These are phyloP conservation scores for Ceraceosorus guamensis DNA, from an alignment of 1,284 basidiomycete species.

Conservation along the genomic window DNA sequence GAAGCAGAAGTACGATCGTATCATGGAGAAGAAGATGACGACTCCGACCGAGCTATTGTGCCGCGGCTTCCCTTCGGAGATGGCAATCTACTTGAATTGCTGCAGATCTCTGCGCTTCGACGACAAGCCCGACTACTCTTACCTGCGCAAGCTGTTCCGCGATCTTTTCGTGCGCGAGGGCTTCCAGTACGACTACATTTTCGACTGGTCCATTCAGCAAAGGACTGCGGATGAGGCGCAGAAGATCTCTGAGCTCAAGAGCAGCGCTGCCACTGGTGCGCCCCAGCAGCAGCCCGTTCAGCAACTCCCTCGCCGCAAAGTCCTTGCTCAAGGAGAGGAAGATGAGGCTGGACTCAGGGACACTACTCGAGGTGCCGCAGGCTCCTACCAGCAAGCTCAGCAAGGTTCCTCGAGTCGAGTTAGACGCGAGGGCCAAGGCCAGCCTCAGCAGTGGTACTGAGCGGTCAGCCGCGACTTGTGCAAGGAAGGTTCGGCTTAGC, in stretches of 20 bases:
- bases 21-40: slow-evolving; percentile 51
- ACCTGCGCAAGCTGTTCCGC: slow-evolving; percentile 49
- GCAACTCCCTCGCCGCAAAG: slow-evolving; percentile 46
- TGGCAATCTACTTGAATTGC: slow-evolving; percentile 50
- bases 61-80: slow-evolving; percentile 49
- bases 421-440: slow-evolving; percentile 1
- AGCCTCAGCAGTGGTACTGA: background rate
- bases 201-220: slow-evolving; percentile 49
- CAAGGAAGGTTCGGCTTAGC: no score
- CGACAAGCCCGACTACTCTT: slow-evolving; percentile 49
- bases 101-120: slow-evolving; percentile 49
- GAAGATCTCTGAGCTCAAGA: slow-evolving; percentile 14
- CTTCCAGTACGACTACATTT: slow-evolving; percentile 50
- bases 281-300: slow-evolving; percentile 22
- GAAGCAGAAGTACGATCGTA: slow-evolving; percentile 50
- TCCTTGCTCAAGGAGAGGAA: slow-evolving; percentile 21
- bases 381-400: slow-evolving; percentile 7
- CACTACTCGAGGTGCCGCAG: background rate
- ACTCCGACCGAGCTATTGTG: slow-evolving; percentile 49
- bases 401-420: slow-evolving; percentile 6
- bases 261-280: slow-evolving; percentile 17
- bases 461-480: no score
- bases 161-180: slow-evolving; percentile 50
- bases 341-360: slow-evolving; percentile 3
- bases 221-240: slow-evolving; percentile 33